Evolutionary conservation across 192 early-diverging fungal species (phyloP).

Genomic region (Funneliformis mosseae): DNA sequence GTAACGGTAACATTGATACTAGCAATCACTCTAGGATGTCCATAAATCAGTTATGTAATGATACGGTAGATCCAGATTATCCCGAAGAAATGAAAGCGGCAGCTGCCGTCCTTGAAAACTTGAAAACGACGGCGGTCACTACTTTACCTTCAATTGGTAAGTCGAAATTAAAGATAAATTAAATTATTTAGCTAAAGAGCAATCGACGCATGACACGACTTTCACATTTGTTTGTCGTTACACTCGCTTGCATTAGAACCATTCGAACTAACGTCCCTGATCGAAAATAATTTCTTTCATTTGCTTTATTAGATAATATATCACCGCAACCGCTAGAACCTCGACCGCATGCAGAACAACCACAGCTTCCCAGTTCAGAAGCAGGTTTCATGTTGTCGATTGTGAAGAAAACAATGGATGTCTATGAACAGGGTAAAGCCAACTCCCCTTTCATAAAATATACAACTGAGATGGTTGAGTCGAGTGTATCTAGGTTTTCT

Average conservation of each 20-base stretch:
- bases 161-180: neutral
- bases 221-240: too few relatives aligned
- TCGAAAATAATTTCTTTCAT: too few relatives aligned
- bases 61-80: neutral
- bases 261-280: too few relatives aligned
- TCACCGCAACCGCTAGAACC: neutral
- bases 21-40: conserved; percentile 28
- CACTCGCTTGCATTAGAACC: too few relatives aligned
- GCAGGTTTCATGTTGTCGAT: neutral
- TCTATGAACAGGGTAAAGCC: conserved; percentile 18
- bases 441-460: conserved; percentile 12
- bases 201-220: too few relatives aligned
- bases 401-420: neutral
- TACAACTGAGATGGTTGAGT: neutral
- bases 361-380: neutral
- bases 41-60: conserved; percentile 23
- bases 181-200: neutral
- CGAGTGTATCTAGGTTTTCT: neutral
- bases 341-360: neutral
- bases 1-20: neutral
- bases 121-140: neutral
- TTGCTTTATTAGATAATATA: neutral
- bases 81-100: conserved; percentile 16
- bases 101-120: conserved; percentile 15
- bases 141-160: neutral